These are phyloP conservation scores for Saccharomycopsis vini DNA, from an alignment of 805 yeast genomes.

Conservation along the genomic window DNA sequence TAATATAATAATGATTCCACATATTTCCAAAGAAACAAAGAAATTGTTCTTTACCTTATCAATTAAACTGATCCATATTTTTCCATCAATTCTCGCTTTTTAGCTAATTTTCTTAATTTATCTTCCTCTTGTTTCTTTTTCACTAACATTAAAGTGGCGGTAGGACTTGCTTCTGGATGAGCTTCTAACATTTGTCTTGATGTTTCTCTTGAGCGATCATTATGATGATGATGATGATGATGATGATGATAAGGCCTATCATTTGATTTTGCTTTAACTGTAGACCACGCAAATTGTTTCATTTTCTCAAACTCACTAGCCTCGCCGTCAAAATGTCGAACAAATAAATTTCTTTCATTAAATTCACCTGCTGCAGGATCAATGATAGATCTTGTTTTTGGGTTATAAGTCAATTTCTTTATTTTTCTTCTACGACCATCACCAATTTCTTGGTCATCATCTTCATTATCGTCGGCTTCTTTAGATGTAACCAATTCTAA, in stretches of 20 bases:
- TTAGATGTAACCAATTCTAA: slow-evolving; percentile 30
- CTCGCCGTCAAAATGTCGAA: slow-evolving; percentile 32
- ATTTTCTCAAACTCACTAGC: slow-evolving; percentile 31
- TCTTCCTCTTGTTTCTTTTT: slow-evolving; percentile 25
- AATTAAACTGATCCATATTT: slow-evolving; percentile 26
- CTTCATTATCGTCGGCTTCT: slow-evolving; percentile 9
- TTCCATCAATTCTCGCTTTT: slow-evolving; percentile 23
- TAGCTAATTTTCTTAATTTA: slow-evolving; percentile 22
- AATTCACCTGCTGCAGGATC: slow-evolving; percentile 27
- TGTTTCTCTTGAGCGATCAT: no score
- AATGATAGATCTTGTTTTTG: slow-evolving; percentile 32
- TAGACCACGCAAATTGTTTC: slow-evolving; percentile 32
- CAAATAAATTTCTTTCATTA: slow-evolving; percentile 34
- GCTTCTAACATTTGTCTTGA: slow-evolving; percentile 20
- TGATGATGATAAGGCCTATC: no score
- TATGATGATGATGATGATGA: no score
- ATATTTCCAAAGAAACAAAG: no score
- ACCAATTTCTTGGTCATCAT: slow-evolving; percentile 9
- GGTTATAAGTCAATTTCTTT: slow-evolving; percentile 29
- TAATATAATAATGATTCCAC: no score
- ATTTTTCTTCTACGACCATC: slow-evolving; percentile 7
- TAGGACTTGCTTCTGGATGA: slow-evolving; percentile 30
- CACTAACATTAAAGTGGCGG: slow-evolving; percentile 26
- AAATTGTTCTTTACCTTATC: no score
- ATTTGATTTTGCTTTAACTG: slow-evolving; percentile 1